A percentile compares a stretch with the other conserved stretches of the same genome.
phyloP scores from a whole-genome alignment of 176 grass and related monocot genomes.

The Puya raimondii region DNA sequence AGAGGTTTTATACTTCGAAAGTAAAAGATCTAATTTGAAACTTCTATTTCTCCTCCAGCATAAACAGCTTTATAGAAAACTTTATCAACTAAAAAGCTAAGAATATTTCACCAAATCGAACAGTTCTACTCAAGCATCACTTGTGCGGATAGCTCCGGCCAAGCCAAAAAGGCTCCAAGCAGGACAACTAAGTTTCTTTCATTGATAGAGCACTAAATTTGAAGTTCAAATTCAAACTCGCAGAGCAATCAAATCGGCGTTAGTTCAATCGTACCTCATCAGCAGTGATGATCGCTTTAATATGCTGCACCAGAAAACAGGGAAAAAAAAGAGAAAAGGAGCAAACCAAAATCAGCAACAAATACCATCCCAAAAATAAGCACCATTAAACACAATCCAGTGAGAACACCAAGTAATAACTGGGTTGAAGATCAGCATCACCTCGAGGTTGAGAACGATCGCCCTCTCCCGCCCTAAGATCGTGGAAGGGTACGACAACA shows the following conservation, averaged over 20 bases:
- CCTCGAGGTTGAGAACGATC: constrained; percentile 98
- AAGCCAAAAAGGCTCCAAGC: no score
- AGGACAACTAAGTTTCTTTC: not conserved
- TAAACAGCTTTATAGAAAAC: no score
- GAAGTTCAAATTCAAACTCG: not conserved
- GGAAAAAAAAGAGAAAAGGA: not conserved
- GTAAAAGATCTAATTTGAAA: no score
- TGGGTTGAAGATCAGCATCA: not conserved
- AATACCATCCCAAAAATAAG: not conserved
- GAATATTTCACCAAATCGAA: no score
- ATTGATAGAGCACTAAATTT: not conserved
- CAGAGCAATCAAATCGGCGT: no score
- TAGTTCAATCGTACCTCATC: not conserved
- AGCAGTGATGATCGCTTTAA: not conserved
- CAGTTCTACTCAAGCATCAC: no score
- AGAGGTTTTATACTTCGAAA: no score
- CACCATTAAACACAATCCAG: not conserved
- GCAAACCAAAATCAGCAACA: not conserved
- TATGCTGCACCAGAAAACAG: not conserved
- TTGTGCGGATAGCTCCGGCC: no score
- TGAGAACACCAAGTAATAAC: not conserved
- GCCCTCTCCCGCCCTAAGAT: constrained; percentile 89
- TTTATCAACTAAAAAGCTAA: no score
- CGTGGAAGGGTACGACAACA: constrained; percentile 96
- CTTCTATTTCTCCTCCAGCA: no score